Evolutionary conservation across 23 red algal genomes (phyloP), one percentile per base, ranked within the genome.

Genomic region (Gracilariopsis chorda): DNA sequence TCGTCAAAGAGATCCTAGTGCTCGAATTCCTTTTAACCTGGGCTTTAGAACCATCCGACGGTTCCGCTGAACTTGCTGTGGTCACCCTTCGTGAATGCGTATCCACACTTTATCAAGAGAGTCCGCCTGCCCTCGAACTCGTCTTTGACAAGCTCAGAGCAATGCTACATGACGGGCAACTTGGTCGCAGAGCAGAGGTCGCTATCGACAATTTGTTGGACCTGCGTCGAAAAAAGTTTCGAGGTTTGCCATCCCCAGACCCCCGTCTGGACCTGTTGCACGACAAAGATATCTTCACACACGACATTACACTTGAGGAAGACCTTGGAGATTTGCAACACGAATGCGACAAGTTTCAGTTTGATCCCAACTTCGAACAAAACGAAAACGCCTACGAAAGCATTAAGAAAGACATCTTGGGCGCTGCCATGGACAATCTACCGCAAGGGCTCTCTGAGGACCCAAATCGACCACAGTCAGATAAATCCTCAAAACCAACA

Each of bases 11-110:
- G 51, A 28, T 94, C 16, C 39, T 94, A 47, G 69, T 92, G 51
- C 51, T 98, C 20, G 80, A 98, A 57, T 81, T 94, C 49, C 41
- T 98, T 37, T 86, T 48, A 20, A 25, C 86, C 0, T 88, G 92
- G 21, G 25, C 92, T 1, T 55, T 82, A 42, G 81, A 88, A n/a
- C 83, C 73, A 29, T 84, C 95, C 4, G 88, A 94, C 74, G 80
- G 88, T 48, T 93, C 95, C 14, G 91, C 93, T 9, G 95, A 98
- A 78, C 77, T 98, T 8, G 77, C 90, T 2, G 92, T 98, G 0
- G 51, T 45, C 33, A 88, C 83, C 32, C 67, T 93, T 12, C 80
- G 76, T 33, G 95, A 98, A 59, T 93, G 90, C 33, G 90, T 84
- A 59, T 44, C 48, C 17, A 55, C 89, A 19, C 59, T 98, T 28